Percentiles rank a stretch among this genome's conserved stretches.
These are phyloP conservation scores for Fusarium sp. DNA, from an alignment of 2,329 filamentous ascomycete genomes.

Conservation along the genomic window DNA sequence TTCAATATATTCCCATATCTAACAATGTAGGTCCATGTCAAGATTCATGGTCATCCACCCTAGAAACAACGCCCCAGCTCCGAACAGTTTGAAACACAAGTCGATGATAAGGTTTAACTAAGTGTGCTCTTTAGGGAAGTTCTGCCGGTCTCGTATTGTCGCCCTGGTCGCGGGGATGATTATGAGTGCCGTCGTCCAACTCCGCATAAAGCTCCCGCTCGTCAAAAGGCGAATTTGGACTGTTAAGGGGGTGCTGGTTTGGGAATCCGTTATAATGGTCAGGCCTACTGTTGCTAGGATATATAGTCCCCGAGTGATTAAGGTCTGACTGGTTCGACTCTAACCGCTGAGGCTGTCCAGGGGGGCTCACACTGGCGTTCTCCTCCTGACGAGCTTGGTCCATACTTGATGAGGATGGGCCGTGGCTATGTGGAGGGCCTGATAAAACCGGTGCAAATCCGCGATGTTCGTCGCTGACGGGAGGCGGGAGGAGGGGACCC, in stretches of 20 bases:
- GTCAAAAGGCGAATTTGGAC: slow-evolving; percentile 11
- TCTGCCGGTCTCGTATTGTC: slow-evolving; percentile 18
- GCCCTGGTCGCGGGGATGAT: slow-evolving; percentile 13
- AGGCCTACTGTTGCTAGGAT: slow-evolving; percentile 36
- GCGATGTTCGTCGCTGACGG: slow-evolving; percentile 16
- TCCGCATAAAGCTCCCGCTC: slow-evolving; percentile 22
- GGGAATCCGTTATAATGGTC: slow-evolving; percentile 39
- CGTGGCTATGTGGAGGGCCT: slow-evolving; percentile 13
- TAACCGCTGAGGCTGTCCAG: slow-evolving; percentile 7
- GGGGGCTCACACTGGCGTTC: slow-evolving; percentile 10
- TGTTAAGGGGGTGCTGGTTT: slow-evolving; percentile 28
- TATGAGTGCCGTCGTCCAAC: slow-evolving; percentile 20
- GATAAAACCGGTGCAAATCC: slow-evolving; percentile 14
- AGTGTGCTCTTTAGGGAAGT: slow-evolving; percentile 5
- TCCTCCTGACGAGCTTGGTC: slow-evolving; percentile 17
- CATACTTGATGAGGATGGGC: slow-evolving; percentile 23
- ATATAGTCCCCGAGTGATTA: slow-evolving; percentile 34
- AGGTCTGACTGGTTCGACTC: slow-evolving; percentile 17
- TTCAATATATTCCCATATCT: slow-evolving; percentile 14
- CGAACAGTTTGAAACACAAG: slow-evolving; percentile 2
- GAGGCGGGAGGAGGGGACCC: slow-evolving; percentile 33
- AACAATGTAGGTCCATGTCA: not conserved
- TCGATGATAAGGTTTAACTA: not conserved
- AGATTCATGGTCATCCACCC: not conserved
- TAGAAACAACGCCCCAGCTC: slow-evolving; percentile 21